Percentiles rank a stretch among this genome's conserved stretches.
phyloP scores from a whole-genome alignment of 129 eudicot genomes.

The Deinandra increscens region DNA sequence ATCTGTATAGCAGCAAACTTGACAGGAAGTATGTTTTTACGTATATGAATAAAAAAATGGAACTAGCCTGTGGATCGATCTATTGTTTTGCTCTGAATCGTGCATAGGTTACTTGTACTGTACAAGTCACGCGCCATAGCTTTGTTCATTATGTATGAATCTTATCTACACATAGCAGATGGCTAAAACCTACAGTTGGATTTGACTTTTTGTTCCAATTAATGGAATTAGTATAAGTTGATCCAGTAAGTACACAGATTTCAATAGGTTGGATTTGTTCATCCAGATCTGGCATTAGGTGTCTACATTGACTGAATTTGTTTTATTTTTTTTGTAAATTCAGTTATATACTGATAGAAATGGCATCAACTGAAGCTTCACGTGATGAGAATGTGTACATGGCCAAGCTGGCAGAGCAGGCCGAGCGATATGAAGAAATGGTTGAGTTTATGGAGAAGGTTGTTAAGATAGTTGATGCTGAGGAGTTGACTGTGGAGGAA shows the following conservation, averaged over 20 bases:
- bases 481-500: slow-evolving; percentile 83
- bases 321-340: neutral
- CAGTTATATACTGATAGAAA: slow-evolving; percentile 25
- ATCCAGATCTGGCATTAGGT: slow-evolving; percentile 13
- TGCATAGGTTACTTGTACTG: slow-evolving; percentile 26
- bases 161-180: slow-evolving; percentile 7
- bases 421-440: slow-evolving; percentile 91
- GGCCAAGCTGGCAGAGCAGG: slow-evolving; percentile 95
- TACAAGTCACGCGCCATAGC: slow-evolving; percentile 15
- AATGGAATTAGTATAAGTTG: neutral
- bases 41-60: neutral
- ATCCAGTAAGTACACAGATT: slow-evolving; percentile 5
- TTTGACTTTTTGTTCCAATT: neutral
- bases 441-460: slow-evolving; percentile 94
- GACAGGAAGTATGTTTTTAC: neutral
- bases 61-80: neutral
- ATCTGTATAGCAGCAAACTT: neutral
- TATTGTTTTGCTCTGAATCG: neutral
- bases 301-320: neutral
- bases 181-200: slow-evolving; percentile 5
- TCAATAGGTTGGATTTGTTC: neutral
- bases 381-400: slow-evolving; percentile 87
- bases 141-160: neutral
- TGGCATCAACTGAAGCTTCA: slow-evolving; percentile 50
- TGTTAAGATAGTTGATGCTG: slow-evolving; percentile 61